phyloP scores from a whole-genome alignment of 1,284 basidiomycete species.

The Ustilago hordei region DNA sequence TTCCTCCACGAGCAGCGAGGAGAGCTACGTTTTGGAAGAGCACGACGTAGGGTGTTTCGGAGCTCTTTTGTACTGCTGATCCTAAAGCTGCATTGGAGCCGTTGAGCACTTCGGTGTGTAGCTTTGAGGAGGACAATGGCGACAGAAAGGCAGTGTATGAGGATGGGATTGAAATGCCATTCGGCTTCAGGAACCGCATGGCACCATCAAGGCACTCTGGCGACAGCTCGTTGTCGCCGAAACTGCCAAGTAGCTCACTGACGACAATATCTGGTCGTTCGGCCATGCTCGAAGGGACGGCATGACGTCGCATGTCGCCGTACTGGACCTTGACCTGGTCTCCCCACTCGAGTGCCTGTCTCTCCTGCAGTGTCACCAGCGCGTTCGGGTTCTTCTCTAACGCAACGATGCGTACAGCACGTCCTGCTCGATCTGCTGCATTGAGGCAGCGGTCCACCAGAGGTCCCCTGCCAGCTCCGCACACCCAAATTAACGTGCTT shows the following conservation, averaged over 20 bases:
- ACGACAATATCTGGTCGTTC: constrained; percentile 93
- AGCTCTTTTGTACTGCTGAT: constrained; percentile 71
- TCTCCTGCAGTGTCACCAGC: constrained; percentile 63
- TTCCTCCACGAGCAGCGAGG: constrained; percentile 73
- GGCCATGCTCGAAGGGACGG: constrained; percentile 70
- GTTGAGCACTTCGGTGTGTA: constrained; percentile 71
- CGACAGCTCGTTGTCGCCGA: constrained; percentile 98
- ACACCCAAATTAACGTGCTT: constrained; percentile 73
- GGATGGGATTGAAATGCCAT: constrained; percentile 93
- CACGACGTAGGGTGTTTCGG: constrained; percentile 97
- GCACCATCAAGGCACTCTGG: constrained; percentile 98
- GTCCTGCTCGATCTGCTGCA: constrained; percentile 79
- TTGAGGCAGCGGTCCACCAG: constrained; percentile 86
- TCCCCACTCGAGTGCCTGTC: constrained; percentile 77
- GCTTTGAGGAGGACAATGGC: constrained; percentile 90
- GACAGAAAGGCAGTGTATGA: constrained; percentile 95
- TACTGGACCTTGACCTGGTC: constrained; percentile 82
- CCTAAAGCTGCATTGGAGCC: constrained; percentile 31
- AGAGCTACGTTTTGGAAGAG: constrained; percentile 86
- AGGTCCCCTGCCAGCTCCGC: constrained; percentile 94
- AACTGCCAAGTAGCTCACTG: constrained; percentile 94
- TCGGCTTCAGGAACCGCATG: constrained; percentile 76
- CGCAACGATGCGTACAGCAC: constrained; percentile 78
- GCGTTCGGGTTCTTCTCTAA: constrained; percentile 86
- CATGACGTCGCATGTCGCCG: constrained; percentile 90